Conservation (phyloP, 257 asterid genomes). For the Osmanthus fragrans region DNA sequence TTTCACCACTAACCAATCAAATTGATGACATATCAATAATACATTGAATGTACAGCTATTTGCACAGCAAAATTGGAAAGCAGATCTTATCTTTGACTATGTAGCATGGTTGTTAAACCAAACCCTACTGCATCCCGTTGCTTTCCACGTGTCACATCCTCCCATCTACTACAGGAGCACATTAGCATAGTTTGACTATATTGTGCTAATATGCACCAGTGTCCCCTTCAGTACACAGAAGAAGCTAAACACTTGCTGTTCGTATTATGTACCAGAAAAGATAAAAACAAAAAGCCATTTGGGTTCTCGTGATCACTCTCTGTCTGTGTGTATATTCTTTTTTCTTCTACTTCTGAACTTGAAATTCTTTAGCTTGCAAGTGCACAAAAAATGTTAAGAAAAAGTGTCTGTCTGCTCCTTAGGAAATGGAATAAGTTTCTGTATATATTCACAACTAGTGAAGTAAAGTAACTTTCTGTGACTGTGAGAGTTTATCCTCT, state of each 20-base stretch:
- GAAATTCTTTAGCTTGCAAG: slow-evolving; percentile 31
- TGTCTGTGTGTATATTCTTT: slow-evolving; percentile 28
- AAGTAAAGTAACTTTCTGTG: slow-evolving; percentile 30
- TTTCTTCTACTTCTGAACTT: slow-evolving; percentile 25
- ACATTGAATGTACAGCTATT: too few relatives aligned
- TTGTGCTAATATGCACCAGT: slow-evolving; percentile 20
- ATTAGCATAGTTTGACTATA: slow-evolving; percentile 13
- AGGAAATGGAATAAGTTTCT: slow-evolving; percentile 12
- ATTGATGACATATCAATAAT: too few relatives aligned
- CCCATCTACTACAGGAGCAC: slow-evolving; percentile 30
- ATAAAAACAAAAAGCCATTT: neutral
- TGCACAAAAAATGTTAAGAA: slow-evolving; percentile 16
- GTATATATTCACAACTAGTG: neutral
- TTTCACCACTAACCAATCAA: too few relatives aligned
- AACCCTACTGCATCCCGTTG: neutral
- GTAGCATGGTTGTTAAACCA: neutral
- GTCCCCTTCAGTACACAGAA: slow-evolving; percentile 4
- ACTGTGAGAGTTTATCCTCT: neutral
- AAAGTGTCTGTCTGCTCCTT: neutral
- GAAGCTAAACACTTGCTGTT: neutral
- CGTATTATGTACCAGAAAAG: neutral
- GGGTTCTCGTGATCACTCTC: slow-evolving; percentile 39
- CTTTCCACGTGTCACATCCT: slow-evolving; percentile 13
- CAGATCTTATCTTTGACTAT: too few relatives aligned
- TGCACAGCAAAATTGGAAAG: too few relatives aligned